A percentile compares a stretch with the other conserved stretches of the same genome.
Evolutionary conservation across 441 rosid genomes (phyloP).

Genomic region (Syzygium syzygioides): DNA sequence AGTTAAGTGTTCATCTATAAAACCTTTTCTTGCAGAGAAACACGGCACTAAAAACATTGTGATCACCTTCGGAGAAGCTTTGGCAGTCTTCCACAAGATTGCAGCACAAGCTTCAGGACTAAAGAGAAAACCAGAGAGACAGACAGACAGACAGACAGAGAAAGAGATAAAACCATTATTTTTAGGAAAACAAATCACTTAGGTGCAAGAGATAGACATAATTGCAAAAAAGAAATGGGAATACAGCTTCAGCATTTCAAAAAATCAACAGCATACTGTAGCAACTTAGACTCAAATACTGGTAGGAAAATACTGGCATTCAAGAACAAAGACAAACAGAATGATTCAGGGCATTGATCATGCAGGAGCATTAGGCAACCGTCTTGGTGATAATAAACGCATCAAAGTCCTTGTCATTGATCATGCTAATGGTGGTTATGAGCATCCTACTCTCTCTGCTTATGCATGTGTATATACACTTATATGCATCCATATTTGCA

Average conservation of each 20-base stretch:
- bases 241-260: not conserved
- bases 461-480: not conserved
- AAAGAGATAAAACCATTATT: not conserved
- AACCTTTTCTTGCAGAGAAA: not conserved
- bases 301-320: not conserved
- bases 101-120: constrained; percentile 99
- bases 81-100: constrained; percentile 86
- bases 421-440: not conserved
- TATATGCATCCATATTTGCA: not conserved
- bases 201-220: not conserved
- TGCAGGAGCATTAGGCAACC: not conserved
- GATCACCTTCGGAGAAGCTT: constrained; percentile 87
- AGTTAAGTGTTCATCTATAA: not conserved
- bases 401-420: not conserved
- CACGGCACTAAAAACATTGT: not conserved
- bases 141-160: not conserved
- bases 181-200: not conserved
- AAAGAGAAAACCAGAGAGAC: constrained; percentile 4
- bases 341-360: not conserved
- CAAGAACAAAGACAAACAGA: not conserved
- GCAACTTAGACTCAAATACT: not conserved
- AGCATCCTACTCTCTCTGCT: not conserved
- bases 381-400: not conserved
- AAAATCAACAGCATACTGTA: not conserved
- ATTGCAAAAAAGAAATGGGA: not conserved